phyloP scores from a whole-genome alignment of 2,329 filamentous ascomycete genomes.

The Penicillium digitatum region DNA sequence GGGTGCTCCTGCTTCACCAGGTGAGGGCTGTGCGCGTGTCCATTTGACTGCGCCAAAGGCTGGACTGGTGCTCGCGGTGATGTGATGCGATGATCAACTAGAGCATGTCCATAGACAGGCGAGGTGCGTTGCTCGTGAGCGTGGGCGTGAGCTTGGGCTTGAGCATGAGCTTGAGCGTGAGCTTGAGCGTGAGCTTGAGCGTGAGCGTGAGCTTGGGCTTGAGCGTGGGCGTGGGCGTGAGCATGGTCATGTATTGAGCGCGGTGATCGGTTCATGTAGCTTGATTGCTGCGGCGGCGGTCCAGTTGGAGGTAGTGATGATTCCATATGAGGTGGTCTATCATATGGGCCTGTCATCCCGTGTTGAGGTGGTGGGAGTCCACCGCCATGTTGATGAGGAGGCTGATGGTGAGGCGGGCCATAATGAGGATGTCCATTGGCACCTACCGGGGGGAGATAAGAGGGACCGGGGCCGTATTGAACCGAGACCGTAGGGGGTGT shows the following conservation, averaged over 20 bases:
- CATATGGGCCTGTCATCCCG: slow-evolving; percentile 30
- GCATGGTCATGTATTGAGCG: slow-evolving; percentile 24
- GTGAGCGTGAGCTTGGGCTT: slow-evolving; percentile 15
- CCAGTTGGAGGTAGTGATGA: slow-evolving; percentile 24
- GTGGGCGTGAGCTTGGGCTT: slow-evolving; percentile 19
- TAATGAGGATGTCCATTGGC: slow-evolving; percentile 34
- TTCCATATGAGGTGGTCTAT: slow-evolving; percentile 36
- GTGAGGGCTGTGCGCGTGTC: slow-evolving; percentile 26
- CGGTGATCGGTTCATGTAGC: slow-evolving; percentile 29
- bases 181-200: slow-evolving; percentile 15
- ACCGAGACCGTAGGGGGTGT: slow-evolving; percentile 41
- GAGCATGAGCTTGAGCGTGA: background rate
- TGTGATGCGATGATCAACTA: slow-evolving; percentile 35
- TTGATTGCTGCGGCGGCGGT: slow-evolving; percentile 20
- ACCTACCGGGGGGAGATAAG: slow-evolving; percentile 38
- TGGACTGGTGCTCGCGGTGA: slow-evolving; percentile 33
- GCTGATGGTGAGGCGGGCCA: slow-evolving; percentile 28
- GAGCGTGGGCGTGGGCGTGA: slow-evolving; percentile 21
- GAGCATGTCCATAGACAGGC: slow-evolving; percentile 24
- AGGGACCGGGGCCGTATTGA: slow-evolving; percentile 27
- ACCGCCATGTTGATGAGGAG: slow-evolving; percentile 21
- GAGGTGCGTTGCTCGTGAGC: slow-evolving; percentile 30
- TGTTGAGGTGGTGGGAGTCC: slow-evolving; percentile 28
- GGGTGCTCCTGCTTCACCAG: slow-evolving; percentile 26
- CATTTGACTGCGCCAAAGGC: slow-evolving; percentile 22